These are phyloP conservation scores for Termitomyces sp. DNA, from an alignment of 768 basidiomycete genomes.

Conservation along the genomic window DNA sequence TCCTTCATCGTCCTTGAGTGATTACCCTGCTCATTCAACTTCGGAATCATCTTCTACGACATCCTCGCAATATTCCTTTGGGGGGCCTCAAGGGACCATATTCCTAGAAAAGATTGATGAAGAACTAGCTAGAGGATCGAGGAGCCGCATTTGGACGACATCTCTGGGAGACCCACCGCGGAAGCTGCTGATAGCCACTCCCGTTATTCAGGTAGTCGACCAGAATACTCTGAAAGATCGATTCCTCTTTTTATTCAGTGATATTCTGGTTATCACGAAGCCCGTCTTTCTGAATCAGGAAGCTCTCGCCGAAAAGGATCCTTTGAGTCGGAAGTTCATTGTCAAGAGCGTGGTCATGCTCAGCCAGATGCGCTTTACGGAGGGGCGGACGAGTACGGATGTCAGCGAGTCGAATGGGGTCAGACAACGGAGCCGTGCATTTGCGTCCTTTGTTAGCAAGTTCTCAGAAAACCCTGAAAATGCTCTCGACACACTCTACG, in stretches of 20 bases:
- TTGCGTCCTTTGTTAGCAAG: constrained; percentile 72
- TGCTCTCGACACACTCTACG: constrained; percentile 70
- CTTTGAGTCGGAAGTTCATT: constrained; percentile 75
- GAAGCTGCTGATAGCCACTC: constrained; percentile 78
- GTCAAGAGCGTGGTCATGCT: constrained; percentile 90
- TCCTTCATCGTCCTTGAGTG: constrained; percentile 73
- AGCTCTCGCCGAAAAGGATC: constrained; percentile 54
- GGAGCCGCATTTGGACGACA: constrained; percentile 56
- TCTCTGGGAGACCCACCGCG: constrained; percentile 84
- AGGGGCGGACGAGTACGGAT: constrained; percentile 65
- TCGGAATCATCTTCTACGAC: constrained; percentile 73
- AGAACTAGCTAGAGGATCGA: constrained; percentile 59
- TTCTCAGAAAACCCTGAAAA: constrained; percentile 80
- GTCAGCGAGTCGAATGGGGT: constrained; percentile 31
- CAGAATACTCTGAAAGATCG: constrained; percentile 93
- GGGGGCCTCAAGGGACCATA: constrained; percentile 43
- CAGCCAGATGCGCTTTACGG: constrained; percentile 60
- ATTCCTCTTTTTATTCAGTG: constrained; percentile 95
- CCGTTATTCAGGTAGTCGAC: constrained; percentile 92
- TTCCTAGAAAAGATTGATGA: constrained; percentile 73
- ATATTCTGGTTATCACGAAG: constrained; percentile 91
- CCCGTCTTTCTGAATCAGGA: constrained; percentile 75
- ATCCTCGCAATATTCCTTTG: constrained; percentile 63
- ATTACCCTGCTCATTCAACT: constrained; percentile 65
- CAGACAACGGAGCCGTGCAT: constrained; percentile 51